phyloP scores from a whole-genome alignment of 169 alveolate species.

The Plasmodium sp. region DNA sequence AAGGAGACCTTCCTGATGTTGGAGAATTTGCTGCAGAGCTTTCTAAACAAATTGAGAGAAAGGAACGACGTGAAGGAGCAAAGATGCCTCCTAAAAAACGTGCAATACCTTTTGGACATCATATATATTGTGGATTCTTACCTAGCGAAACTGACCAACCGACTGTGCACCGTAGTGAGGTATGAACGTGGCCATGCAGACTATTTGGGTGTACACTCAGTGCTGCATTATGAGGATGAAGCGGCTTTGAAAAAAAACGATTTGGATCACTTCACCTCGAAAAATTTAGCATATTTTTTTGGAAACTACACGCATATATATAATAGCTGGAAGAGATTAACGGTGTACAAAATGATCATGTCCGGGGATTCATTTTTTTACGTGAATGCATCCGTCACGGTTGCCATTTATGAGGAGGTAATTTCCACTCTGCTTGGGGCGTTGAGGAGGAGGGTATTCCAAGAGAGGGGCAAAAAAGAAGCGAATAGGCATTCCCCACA shows the following conservation, averaged over 20 bases:
- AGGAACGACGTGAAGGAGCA: neutral
- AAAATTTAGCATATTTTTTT: neutral
- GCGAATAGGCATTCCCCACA: too few species aligned
- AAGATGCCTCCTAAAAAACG: neutral
- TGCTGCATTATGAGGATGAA: neutral
- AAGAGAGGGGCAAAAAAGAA: too few species aligned
- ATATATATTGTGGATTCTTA: slow-evolving; percentile 5
- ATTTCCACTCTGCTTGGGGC: neutral
- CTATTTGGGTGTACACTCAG: neutral
- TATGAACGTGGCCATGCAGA: neutral
- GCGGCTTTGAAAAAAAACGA: neutral
- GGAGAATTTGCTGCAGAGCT: neutral
- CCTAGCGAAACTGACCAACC: neutral
- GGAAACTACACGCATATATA: neutral
- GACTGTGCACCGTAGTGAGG: neutral
- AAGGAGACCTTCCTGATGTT: slow-evolving; percentile 12
- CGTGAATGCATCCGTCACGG: neutral
- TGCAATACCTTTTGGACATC: neutral
- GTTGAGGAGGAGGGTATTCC: too few species aligned
- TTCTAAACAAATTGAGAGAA: neutral
- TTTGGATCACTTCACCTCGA: neutral
- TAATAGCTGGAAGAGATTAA: slow-evolving; percentile 3
- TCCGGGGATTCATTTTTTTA: neutral
- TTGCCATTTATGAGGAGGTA: slow-evolving; percentile 1
- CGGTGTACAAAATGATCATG: neutral